Evolutionary conservation across 1,139 yeast genomes (phyloP).

Genomic region (Candida tropicalis): DNA sequence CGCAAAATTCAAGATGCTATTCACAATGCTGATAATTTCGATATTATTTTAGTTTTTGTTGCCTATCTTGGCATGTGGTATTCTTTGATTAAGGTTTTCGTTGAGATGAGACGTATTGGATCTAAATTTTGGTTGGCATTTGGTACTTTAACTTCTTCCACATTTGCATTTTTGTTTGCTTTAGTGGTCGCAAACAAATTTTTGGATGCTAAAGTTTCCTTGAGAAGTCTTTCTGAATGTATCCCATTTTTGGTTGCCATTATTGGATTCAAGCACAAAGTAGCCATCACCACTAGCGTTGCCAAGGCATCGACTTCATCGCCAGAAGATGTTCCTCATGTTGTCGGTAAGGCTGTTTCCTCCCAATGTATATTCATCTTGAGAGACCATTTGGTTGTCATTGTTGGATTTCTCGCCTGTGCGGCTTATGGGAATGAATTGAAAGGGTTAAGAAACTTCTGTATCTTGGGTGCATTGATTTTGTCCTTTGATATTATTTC

Average conservation of each 20-base stretch:
- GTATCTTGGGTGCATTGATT: conserved; percentile 74
- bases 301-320: conserved; percentile 43
- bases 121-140: conserved; percentile 90
- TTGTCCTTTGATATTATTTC: conserved; percentile 73
- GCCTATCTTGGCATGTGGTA: conserved; percentile 93
- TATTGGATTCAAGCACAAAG: conserved; percentile 89
- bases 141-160: conserved; percentile 77
- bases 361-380: conserved; percentile 70
- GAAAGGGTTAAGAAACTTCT: conserved; percentile 81
- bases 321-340: conserved; percentile 43
- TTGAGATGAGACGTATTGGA: conserved; percentile 79
- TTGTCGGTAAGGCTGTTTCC: conserved; percentile 62
- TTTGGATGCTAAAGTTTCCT: conserved; percentile 59
- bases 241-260: conserved; percentile 92
- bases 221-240: conserved; percentile 84
- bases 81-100: conserved; percentile 74
- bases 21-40: conserved; percentile 83
- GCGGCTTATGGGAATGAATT: conserved; percentile 71
- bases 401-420: conserved; percentile 69
- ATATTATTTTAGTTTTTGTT: conserved; percentile 73
- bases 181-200: conserved; percentile 65
- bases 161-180: conserved; percentile 86
- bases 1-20: conserved; percentile 55
- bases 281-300: conserved; percentile 70
- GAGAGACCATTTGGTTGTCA: conserved; percentile 79